Evolutionary conservation across 2,329 filamentous ascomycete species (phyloP).

Genomic region (Thermomyces lanuginosus): DNA sequence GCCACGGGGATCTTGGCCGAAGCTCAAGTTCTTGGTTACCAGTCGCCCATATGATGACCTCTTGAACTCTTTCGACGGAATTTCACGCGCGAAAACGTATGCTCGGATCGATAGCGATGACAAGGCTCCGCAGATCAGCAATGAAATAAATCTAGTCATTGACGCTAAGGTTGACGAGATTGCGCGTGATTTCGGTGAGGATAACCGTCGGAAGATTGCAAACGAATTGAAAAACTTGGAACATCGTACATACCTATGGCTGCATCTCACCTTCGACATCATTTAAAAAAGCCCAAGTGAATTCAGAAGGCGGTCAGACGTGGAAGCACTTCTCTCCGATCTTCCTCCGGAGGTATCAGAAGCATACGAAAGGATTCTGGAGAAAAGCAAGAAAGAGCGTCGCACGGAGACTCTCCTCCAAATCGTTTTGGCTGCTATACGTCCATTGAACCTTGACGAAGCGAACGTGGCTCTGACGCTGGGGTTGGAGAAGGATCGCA

Average conservation of each 20-base stretch:
- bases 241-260: slow-evolving; percentile 28
- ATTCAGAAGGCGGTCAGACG: too few relatives aligned
- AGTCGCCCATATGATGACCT: slow-evolving; percentile 12
- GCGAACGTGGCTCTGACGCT: slow-evolving; percentile 7
- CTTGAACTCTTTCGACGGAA: slow-evolving; percentile 6
- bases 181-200: slow-evolving; percentile 4
- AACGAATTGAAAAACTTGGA: slow-evolving; percentile 14
- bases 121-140: slow-evolving; percentile 8
- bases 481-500: slow-evolving; percentile 5
- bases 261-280: slow-evolving; percentile 8
- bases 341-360: slow-evolving; percentile 1
- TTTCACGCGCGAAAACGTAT: slow-evolving; percentile 5
- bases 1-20: background rate
- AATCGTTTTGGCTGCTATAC: slow-evolving; percentile 9
- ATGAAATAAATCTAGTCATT: slow-evolving; percentile 14
- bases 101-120: slow-evolving; percentile 10
- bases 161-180: slow-evolving; percentile 8
- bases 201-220: slow-evolving; percentile 9
- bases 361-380: slow-evolving; percentile 11
- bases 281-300: too few relatives aligned
- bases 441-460: slow-evolving; percentile 8
- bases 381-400: slow-evolving; percentile 1
- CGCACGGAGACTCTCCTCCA: slow-evolving; percentile 7
- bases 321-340: slow-evolving; percentile 4
- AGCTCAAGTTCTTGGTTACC: slow-evolving; percentile 22